These are phyloP conservation scores for Neopestalotiopsis clavispora DNA, from an alignment of 2,329 filamentous ascomycete species.

Conservation along the genomic window DNA sequence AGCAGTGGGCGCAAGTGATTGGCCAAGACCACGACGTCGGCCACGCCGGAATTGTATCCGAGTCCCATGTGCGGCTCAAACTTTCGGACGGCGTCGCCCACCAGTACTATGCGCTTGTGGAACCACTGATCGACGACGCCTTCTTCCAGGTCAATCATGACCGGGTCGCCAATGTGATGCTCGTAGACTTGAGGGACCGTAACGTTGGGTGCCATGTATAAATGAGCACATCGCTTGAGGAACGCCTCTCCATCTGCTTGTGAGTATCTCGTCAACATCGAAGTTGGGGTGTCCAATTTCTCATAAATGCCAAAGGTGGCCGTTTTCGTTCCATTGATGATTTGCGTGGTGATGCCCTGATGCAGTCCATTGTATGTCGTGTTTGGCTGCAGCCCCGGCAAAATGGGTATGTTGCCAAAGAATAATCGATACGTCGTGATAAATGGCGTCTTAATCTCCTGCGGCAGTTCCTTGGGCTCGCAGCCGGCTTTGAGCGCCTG, in stretches of 20 bases:
- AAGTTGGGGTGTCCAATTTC: neutral
- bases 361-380: constrained; percentile 7
- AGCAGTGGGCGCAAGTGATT: neutral
- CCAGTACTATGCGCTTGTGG: constrained; percentile 12
- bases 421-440: constrained; percentile 3
- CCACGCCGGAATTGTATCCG: neutral
- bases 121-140: constrained; percentile 2
- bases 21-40: neutral
- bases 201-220: neutral
- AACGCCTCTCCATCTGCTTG: neutral
- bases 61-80: neutral
- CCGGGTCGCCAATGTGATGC: neutral
- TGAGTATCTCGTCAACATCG: neutral
- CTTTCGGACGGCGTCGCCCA: constrained; percentile 15
- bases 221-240: neutral
- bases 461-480: neutral
- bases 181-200: neutral
- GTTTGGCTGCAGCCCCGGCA: neutral
- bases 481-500: neutral
- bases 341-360: neutral
- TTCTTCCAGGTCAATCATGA: constrained; percentile 10
- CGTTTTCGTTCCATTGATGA: constrained; percentile 6
- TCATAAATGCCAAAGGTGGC: constrained; percentile 12
- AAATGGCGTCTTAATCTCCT: neutral
- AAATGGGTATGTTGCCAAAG: neutral